Conservation (phyloP, 2,329 filamentous ascomycete species). For the Emericellopsis cladophorae region DNA sequence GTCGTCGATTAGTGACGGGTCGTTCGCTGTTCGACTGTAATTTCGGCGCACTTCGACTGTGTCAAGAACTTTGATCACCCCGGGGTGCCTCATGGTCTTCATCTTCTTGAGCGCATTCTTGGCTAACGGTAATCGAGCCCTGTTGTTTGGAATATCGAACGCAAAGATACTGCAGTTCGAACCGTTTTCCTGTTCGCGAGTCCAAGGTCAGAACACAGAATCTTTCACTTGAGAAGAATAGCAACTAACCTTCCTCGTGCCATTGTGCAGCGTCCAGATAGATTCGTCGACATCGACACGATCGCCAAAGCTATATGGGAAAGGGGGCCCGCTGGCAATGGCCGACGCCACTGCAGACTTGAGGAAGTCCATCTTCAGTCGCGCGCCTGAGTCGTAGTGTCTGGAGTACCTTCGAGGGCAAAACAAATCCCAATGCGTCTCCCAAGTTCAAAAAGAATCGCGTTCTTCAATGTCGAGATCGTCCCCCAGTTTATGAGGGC, state of each 20-base stretch:
- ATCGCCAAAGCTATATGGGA: slow-evolving; percentile 88
- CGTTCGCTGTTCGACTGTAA: neutral
- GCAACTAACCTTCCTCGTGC: slow-evolving; percentile 63
- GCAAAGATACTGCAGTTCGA: slow-evolving; percentile 94
- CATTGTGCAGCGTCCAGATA: slow-evolving; percentile 94
- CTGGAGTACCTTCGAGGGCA: neutral
- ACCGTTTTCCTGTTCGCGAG: slow-evolving; percentile 61
- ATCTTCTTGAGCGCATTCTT: slow-evolving; percentile 91
- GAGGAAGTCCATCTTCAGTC: slow-evolving; percentile 72
- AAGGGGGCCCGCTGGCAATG: slow-evolving; percentile 87
- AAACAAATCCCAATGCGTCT: too few species aligned
- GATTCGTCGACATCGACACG: slow-evolving; percentile 84
- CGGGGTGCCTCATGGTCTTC: slow-evolving; percentile 84
- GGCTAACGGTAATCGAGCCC: slow-evolving; percentile 70
- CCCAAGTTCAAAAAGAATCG: too few species aligned
- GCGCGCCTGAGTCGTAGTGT: neutral
- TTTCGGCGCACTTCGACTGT: slow-evolving; percentile 62
- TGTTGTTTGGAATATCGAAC: slow-evolving; percentile 78
- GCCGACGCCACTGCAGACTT: slow-evolving; percentile 96
- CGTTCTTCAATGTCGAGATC: too few species aligned
- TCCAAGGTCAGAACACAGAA: too few species aligned
- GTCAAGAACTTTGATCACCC: slow-evolving; percentile 86
- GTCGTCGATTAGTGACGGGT: slow-evolving; percentile 9
- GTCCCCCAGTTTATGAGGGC: too few species aligned
- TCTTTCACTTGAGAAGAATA: too few species aligned